phyloP scores from a whole-genome alignment of 2,329 filamentous ascomycete species.

The Pseudomassariella vexata region DNA sequence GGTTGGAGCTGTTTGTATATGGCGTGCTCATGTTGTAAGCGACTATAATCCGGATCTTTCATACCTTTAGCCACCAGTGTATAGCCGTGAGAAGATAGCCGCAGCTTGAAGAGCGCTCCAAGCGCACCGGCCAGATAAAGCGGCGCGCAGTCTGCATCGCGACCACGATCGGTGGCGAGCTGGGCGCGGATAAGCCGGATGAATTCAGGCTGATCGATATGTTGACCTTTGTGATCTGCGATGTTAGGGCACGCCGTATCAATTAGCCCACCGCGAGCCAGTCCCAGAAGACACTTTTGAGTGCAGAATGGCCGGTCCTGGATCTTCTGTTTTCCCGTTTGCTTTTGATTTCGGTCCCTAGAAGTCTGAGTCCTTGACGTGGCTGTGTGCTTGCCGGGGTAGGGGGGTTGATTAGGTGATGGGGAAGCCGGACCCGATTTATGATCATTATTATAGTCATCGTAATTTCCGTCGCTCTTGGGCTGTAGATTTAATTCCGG shows the following conservation, averaged over 20 bases:
- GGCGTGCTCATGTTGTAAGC: conserved; percentile 22
- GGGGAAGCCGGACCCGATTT: conserved; percentile 6
- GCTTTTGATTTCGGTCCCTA: no score
- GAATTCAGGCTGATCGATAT: conserved; percentile 21
- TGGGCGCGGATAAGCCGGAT: conserved; percentile 18
- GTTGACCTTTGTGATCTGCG: conserved; percentile 14
- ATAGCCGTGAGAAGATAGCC: conserved; percentile 28
- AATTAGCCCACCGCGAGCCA: conserved; percentile 41
- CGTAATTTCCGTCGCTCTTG: no score
- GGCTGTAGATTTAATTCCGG: not conserved
- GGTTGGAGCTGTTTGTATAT: conserved; percentile 22
- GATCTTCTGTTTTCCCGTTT: conserved; percentile 6
- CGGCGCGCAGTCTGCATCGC: conserved; percentile 20
- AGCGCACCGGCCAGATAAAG: conserved; percentile 22
- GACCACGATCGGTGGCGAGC: conserved; percentile 22
- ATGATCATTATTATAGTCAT: conserved; percentile 3
- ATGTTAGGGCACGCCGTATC: conserved; percentile 24
- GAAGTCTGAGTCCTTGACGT: not conserved
- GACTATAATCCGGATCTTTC: conserved; percentile 13
- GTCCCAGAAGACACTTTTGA: conserved; percentile 28
- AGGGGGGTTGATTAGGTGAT: conserved; percentile 3
- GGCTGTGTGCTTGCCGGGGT: conserved; percentile 1
- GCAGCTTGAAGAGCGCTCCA: conserved; percentile 31
- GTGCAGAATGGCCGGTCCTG: conserved; percentile 12
- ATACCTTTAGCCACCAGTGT: conserved; percentile 34